A percentile compares a stretch with the other conserved stretches of the same genome.
These are phyloP conservation scores for Inga leiocalycina DNA, from an alignment of 306 rosid genomes.

Conservation along the genomic window DNA sequence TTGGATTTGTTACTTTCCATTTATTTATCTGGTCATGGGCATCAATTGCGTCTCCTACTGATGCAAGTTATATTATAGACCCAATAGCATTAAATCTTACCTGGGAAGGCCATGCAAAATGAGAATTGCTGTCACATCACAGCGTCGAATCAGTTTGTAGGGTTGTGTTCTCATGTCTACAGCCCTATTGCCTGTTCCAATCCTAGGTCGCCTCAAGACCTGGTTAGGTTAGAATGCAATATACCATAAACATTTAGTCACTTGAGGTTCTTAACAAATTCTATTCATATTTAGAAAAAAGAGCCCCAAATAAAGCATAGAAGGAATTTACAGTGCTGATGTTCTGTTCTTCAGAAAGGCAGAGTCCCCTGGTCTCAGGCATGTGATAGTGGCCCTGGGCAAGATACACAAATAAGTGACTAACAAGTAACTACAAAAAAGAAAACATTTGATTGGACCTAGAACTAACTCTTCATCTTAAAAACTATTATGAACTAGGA, in stretches of 20 bases:
- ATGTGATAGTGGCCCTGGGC: constrained; percentile 59
- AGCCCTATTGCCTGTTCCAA: constrained; percentile 45
- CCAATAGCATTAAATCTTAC: constrained; percentile 41
- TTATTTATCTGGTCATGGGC: constrained; percentile 5
- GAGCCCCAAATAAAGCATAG: not conserved
- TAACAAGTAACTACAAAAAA: not conserved
- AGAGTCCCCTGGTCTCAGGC: constrained; percentile 64
- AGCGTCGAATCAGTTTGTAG: constrained; percentile 73
- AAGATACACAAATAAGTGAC: constrained; percentile 15
- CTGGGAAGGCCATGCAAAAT: constrained; percentile 95
- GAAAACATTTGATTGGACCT: constrained; percentile 7
- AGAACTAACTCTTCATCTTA: constrained; percentile 14
- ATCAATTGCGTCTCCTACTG: not conserved
- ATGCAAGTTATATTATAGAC: not conserved
- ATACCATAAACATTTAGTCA: constrained; percentile 50
- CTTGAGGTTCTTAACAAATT: constrained; percentile 1
- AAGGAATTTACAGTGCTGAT: constrained; percentile 45
- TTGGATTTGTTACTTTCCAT: constrained; percentile 3
- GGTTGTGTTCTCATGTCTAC: constrained; percentile 47
- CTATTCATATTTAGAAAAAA: not conserved
- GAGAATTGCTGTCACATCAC: constrained; percentile 97
- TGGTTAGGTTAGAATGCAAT: constrained; percentile 36
- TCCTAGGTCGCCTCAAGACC: constrained; percentile 52
- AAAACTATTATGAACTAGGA: constrained; percentile 19
- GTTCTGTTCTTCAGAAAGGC: constrained; percentile 57